phyloP scores from a whole-genome alignment of 345 rosid genomes.

The Brassica incana region DNA sequence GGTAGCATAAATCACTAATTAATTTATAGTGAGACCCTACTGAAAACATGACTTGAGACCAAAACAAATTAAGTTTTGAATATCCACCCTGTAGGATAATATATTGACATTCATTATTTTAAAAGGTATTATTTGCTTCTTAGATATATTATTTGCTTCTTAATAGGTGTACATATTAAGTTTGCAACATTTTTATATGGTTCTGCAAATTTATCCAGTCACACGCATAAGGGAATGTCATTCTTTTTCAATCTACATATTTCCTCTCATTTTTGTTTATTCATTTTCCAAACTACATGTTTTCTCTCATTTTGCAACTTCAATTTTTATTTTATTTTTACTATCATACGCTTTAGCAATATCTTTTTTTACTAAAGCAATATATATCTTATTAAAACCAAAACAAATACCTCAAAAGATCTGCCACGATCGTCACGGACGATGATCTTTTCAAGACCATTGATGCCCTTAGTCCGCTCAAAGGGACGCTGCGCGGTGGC shows the following conservation, averaged over 20 bases:
- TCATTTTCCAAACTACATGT: neutral
- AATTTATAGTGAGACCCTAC: neutral
- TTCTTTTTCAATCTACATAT: neutral
- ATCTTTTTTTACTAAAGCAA: neutral
- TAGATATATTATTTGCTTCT: neutral
- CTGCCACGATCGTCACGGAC: conserved; percentile 31
- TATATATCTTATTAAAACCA: neutral
- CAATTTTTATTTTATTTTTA: neutral
- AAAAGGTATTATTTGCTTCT: neutral
- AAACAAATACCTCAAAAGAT: conserved; percentile 64
- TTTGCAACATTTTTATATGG: neutral
- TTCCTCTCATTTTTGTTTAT: neutral
- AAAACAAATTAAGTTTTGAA: conserved; percentile 4
- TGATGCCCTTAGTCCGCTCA: conserved; percentile 60
- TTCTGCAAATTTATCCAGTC: neutral
- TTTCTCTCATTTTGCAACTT: neutral
- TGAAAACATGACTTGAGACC: neutral
- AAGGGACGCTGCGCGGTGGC: conserved; percentile 27
- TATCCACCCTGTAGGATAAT: neutral
- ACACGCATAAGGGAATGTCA: neutral
- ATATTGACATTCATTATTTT: neutral
- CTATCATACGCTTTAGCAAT: neutral
- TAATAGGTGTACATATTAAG: neutral
- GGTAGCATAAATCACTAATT: neutral
- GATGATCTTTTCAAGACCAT: conserved; percentile 75